Evolutionary conservation across 176 grass and related monocot species (phyloP).

Genomic region (Oryza meyeriana): DNA sequence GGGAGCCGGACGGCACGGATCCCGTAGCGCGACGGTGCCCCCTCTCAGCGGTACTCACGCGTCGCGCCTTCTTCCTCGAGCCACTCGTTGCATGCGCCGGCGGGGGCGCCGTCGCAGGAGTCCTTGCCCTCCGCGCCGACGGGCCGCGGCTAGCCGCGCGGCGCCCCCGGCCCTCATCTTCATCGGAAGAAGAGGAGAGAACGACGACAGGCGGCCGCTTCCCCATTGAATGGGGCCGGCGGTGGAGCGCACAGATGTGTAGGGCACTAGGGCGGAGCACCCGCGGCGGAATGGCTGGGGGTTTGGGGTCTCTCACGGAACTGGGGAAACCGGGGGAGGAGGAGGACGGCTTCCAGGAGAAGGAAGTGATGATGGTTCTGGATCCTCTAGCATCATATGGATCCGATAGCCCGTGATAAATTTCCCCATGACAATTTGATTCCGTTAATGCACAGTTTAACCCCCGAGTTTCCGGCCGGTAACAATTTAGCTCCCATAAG

Average conservation of each 20-base stretch:
- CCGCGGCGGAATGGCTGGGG: not conserved
- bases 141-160: slow-evolving; percentile 10
- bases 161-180: slow-evolving; percentile 23
- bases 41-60: slow-evolving; percentile 26
- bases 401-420: not conserved
- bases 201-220: slow-evolving; percentile 42
- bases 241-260: not conserved
- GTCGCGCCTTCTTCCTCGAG: slow-evolving; percentile 43
- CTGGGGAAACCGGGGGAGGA: not conserved
- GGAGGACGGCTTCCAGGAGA: not conserved
- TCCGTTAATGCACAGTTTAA: too few relatives aligned
- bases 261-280: not conserved
- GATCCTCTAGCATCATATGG: not conserved
- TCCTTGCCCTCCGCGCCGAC: slow-evolving; percentile 25
- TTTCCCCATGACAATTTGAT: too few relatives aligned
- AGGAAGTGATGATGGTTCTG: not conserved
- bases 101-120: slow-evolving; percentile 27
- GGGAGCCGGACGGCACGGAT: not conserved
- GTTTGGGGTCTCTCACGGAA: slow-evolving; percentile 11
- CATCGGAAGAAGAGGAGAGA: slow-evolving; percentile 39
- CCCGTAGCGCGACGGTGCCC: slow-evolving; percentile 22
- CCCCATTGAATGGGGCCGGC: slow-evolving; percentile 33
- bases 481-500: too few relatives aligned
- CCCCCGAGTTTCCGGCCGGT: too few relatives aligned
- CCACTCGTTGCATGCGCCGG: not conserved